Conservation (phyloP, 2,329 filamentous ascomycete species). For the Colletotrichum brevisporum region DNA sequence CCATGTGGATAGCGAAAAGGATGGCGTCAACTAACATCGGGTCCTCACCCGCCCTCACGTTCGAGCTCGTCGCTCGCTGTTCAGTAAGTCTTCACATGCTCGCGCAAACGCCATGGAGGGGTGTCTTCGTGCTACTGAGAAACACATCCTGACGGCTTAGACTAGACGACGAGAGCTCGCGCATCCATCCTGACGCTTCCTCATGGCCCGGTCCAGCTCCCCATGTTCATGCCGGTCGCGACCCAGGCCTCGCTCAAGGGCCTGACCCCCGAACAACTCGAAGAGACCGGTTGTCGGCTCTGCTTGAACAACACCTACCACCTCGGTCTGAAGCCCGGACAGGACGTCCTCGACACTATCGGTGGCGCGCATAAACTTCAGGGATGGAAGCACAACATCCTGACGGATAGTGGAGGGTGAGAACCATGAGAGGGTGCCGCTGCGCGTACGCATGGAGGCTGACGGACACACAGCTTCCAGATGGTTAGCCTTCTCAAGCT, state of each 20-base stretch:
- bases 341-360: constrained; percentile 86
- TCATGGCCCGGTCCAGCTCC: constrained; percentile 90
- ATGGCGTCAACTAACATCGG: constrained; percentile 66
- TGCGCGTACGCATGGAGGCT: neutral
- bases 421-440: constrained; percentile 41
- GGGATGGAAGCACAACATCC: constrained; percentile 94
- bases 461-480: constrained; percentile 79
- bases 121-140: too few species aligned
- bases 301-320: constrained; percentile 99
- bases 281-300: constrained; percentile 88
- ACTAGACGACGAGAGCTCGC: constrained; percentile 91
- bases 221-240: constrained; percentile 98
- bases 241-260: constrained; percentile 97
- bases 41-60: constrained; percentile 78
- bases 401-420: constrained; percentile 84
- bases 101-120: neutral
- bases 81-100: constrained; percentile 71
- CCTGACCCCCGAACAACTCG: constrained; percentile 91
- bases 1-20: constrained; percentile 49
- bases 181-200: constrained; percentile 90
- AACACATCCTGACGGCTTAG: constrained; percentile 16
- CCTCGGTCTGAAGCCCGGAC: constrained; percentile 92
- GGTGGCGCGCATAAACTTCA: constrained; percentile 96
- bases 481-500: constrained; percentile 98
- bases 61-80: constrained; percentile 83